Conservation (phyloP, 768 basidiomycete genomes). For the Thelephora ganbajun region DNA sequence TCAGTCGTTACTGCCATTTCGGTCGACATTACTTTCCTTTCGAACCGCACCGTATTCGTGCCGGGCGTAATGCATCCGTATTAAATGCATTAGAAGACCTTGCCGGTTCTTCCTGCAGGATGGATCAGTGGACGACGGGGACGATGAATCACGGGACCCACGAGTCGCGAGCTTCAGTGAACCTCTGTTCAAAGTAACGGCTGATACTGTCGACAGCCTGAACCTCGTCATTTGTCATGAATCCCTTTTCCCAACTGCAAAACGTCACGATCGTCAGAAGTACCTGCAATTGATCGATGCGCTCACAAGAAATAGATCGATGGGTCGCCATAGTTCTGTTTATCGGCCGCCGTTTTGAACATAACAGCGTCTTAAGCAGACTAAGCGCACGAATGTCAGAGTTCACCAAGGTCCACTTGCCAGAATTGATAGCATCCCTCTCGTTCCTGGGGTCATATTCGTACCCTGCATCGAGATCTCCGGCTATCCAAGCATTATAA, state of each 20-base stretch:
- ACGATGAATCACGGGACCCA: constrained; percentile 19
- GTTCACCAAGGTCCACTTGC: constrained; percentile 12
- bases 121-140: neutral
- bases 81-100: constrained; percentile 64
- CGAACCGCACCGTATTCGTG: constrained; percentile 55
- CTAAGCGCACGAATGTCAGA: neutral
- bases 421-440: constrained; percentile 10
- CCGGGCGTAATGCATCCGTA: constrained; percentile 63
- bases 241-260: constrained; percentile 51
- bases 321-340: constrained; percentile 48
- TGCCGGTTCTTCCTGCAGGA: constrained; percentile 29
- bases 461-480: constrained; percentile 34
- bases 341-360: constrained; percentile 52
- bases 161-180: constrained; percentile 73
- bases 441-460: constrained; percentile 22
- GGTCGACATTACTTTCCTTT: constrained; percentile 29
- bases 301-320: constrained; percentile 27
- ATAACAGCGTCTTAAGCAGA: constrained; percentile 29
- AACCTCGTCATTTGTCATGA: constrained; percentile 55
- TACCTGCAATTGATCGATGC: neutral
- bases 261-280: neutral
- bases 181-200: constrained; percentile 75
- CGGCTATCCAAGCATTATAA: constrained; percentile 49
- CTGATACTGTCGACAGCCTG: constrained; percentile 58
- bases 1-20: neutral